Evolutionary conservation across 768 basidiomycete species (phyloP).

Genomic region (Coprinopsis marcescibilis): DNA sequence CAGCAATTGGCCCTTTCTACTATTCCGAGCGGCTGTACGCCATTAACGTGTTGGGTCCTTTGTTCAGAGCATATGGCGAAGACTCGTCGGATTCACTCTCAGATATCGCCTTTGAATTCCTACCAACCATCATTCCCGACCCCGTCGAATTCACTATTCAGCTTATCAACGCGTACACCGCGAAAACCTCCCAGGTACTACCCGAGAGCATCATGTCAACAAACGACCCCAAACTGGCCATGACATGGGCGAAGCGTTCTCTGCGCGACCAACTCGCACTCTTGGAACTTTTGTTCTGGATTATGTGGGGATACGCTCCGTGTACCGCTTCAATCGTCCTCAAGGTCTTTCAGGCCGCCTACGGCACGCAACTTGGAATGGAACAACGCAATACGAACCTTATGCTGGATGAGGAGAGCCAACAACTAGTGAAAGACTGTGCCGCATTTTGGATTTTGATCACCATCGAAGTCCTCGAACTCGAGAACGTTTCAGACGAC

Average conservation of each 20-base stretch:
- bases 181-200: too few species aligned
- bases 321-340: slow-evolving; percentile 61
- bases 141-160: slow-evolving; percentile 54
- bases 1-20: slow-evolving; percentile 76
- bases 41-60: slow-evolving; percentile 63
- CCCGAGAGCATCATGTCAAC: slow-evolving; percentile 44
- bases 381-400: slow-evolving; percentile 57
- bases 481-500: slow-evolving; percentile 61
- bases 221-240: slow-evolving; percentile 52
- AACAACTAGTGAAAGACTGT: slow-evolving; percentile 58
- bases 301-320: slow-evolving; percentile 71
- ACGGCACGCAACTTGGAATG: slow-evolving; percentile 58
- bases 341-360: slow-evolving; percentile 59
- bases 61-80: slow-evolving; percentile 64
- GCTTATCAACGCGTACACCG: slow-evolving; percentile 56
- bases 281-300: slow-evolving; percentile 85
- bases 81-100: slow-evolving; percentile 51
- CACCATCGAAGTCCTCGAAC: slow-evolving; percentile 71
- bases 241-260: slow-evolving; percentile 72
- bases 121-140: slow-evolving; percentile 61
- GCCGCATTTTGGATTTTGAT: slow-evolving; percentile 76
- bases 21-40: slow-evolving; percentile 72
- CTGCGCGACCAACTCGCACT: slow-evolving; percentile 72
- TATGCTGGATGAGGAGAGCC: slow-evolving; percentile 70
- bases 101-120: slow-evolving; percentile 43